Conservation (phyloP, 169 alveolate genomes). For the Eimeria sp. region DNA sequence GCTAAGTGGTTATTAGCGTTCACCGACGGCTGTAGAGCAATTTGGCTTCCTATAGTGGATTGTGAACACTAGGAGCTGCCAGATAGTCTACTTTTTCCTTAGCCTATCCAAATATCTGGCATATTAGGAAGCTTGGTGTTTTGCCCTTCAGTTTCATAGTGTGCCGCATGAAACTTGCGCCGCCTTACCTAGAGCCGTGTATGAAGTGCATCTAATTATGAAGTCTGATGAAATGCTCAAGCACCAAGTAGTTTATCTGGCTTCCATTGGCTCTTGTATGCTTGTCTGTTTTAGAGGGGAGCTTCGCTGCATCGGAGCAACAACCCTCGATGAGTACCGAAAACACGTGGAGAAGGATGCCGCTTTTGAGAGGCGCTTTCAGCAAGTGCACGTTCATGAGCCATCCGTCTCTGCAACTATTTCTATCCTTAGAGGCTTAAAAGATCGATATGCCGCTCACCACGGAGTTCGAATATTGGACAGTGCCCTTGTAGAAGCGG, state of each 20-base stretch:
- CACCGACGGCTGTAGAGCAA: not conserved
- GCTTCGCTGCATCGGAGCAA: slow-evolving; percentile 92
- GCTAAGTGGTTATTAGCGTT: not conserved
- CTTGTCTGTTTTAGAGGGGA: slow-evolving; percentile 48
- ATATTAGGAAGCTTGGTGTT: not conserved
- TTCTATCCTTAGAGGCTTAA: slow-evolving; percentile 93
- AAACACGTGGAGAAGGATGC: slow-evolving; percentile 94
- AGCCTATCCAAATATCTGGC: not conserved
- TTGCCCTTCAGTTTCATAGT: not conserved
- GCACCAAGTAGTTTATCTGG: not conserved
- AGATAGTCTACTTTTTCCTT: too few relatives aligned
- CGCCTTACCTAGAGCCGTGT: too few relatives aligned
- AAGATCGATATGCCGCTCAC: slow-evolving; percentile 93
- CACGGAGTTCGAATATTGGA: slow-evolving; percentile 95
- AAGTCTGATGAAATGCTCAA: not conserved
- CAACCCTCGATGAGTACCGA: slow-evolving; percentile 95
- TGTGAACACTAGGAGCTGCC: not conserved
- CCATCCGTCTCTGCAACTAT: slow-evolving; percentile 95
- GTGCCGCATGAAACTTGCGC: not conserved
- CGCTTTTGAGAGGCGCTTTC: slow-evolving; percentile 95
- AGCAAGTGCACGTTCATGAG: slow-evolving; percentile 90
- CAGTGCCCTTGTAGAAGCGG: slow-evolving; percentile 94
- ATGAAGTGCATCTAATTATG: not conserved
- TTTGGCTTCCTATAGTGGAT: not conserved
- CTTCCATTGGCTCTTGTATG: not conserved